Evolutionary conservation across 768 basidiomycete species (phyloP), one percentile per base, ranked within the genome.

Genomic region (Kwoniella sp.): DNA sequence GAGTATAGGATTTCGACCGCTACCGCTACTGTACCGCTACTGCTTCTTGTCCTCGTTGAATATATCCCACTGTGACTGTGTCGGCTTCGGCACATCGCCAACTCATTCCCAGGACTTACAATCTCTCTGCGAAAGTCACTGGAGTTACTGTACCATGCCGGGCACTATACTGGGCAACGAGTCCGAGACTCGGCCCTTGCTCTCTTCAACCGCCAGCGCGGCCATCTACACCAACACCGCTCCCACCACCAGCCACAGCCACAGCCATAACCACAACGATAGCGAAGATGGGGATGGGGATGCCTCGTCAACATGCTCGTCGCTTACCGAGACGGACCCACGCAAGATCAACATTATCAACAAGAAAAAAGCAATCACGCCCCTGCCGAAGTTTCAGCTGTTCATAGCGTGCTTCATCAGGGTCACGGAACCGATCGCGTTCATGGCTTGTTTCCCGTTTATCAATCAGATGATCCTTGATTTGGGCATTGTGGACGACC

Each of bases 381-480:
- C 74, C 4, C 50, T 76, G 41, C 74, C 74, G 1, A 76, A 73
- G 45, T 52, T 67, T 1, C 74, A 76, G 51, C 45, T 76, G 4
- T 55, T 59, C n/a, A 58, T 76, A 17, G 61, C 72, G 34, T 76
- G 66, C 55, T 71, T 76, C 55, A 59, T 76, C 23, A 55, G 74
- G 15, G 65, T 69, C 0, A 67, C 69, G 8, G 74, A 76, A 26
- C 74, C 74, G 15, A 70, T 76, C 55, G 67, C 58, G 63, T 73
- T 63, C 63, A 72, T 58, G 65, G 69, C 55, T 60, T 73, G 34
- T 65, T 76, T 76, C 65, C 74, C 74, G 15, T 76, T 72, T 59
- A 65, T 76, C 70, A 73, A 76, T 38, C 72, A 76, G 60, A 76
- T 76, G 74, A 48, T 76, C 31, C 31, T 76, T 20, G 70, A 76